Evolutionary conservation across 345 rosid genomes (phyloP), one percentile per base, ranked within the genome.

Genomic region (rapeseed (Brassica napus)): DNA sequence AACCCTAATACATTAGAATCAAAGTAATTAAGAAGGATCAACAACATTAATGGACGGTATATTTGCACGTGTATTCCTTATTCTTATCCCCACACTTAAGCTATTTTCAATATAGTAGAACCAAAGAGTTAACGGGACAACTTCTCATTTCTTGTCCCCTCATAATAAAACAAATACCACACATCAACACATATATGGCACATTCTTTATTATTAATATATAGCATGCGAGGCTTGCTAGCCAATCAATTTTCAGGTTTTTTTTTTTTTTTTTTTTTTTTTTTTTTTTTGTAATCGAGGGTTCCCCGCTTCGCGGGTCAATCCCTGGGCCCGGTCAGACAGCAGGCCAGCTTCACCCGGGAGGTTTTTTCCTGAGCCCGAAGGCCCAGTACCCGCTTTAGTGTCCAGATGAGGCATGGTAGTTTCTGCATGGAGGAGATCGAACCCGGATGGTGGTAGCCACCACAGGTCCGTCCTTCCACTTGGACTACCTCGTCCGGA

Each of bases 11-110:
- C 49, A 73, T 61, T 68, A 62, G 75, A 47, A 4, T 49, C 59
- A 2, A 74, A 74, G 71, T 73, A 26, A 26, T 26, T 26, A 49
- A 67, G 34, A 73, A 32, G 64, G 31, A 62, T 74, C 63, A 11
- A 47, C 42, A 35, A 37, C 47, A 79, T 42, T 42, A 47, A 32
- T 60, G 57, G 74, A 73, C 10, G 21, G 78, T 70, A 79, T 73
- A 68, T 73, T 79, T 73, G 78, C 78, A 79, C 82, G 82, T 73
- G 82, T 73, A 79, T 11, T 23, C 69, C 23, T 62, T 74, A 79
- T 63, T 68, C 69, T 11, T 69, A 62, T 61, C 62, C 71, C 68
- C 28, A 34, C 64, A 73, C 58, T 68, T 26, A 2, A 12, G 12
- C 12, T 39, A 39, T 16, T 61, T 64, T 63, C 1, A 39, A 8